Conservation (phyloP, 1,284 basidiomycete species). For the Heterobasidion irregulare region DNA sequence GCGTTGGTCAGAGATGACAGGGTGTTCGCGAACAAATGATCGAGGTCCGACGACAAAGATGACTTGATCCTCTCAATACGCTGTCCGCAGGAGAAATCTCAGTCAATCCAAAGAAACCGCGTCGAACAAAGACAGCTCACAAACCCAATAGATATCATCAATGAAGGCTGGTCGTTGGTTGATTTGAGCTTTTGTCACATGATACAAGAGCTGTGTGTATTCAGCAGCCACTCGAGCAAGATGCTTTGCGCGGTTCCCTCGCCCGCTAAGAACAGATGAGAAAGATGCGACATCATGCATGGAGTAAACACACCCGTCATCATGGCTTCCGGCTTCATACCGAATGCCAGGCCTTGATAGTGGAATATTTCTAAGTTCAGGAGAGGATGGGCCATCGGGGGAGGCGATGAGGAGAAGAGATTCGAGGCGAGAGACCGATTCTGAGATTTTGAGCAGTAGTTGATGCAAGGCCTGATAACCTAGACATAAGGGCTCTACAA, state of each 20-base stretch:
- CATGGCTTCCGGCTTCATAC: slow-evolving; percentile 18
- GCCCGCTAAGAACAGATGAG: slow-evolving; percentile 29
- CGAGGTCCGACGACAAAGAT: slow-evolving; percentile 77
- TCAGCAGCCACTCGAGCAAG: slow-evolving; percentile 82
- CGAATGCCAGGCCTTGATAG: slow-evolving; percentile 17
- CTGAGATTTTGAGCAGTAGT: slow-evolving; percentile 81
- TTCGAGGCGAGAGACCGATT: slow-evolving; percentile 79
- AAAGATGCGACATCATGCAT: not conserved
- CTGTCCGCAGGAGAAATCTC: slow-evolving; percentile 28
- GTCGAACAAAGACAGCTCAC: slow-evolving; percentile 27
- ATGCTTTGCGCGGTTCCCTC: slow-evolving; percentile 71
- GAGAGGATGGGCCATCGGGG: slow-evolving; percentile 29
- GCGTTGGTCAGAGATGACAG: slow-evolving; percentile 36
- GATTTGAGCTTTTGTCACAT: slow-evolving; percentile 71
- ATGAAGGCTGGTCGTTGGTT: slow-evolving; percentile 69
- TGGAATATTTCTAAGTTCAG: slow-evolving; percentile 21
- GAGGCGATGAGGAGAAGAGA: slow-evolving; percentile 64
- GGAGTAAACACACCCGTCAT: slow-evolving; percentile 28
- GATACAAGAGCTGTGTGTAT: slow-evolving; percentile 90
- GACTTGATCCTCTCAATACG: slow-evolving; percentile 75
- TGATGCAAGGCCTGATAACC: slow-evolving; percentile 64
- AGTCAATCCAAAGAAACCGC: slow-evolving; percentile 5
- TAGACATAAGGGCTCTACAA: not conserved
- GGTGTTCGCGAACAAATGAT: slow-evolving; percentile 64
- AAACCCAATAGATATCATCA: slow-evolving; percentile 78